Evolutionary conservation across 495 filamentous ascomycete species (phyloP), one percentile per base, ranked within the genome.

Genomic region (Antarctomyces pellizariae): DNA sequence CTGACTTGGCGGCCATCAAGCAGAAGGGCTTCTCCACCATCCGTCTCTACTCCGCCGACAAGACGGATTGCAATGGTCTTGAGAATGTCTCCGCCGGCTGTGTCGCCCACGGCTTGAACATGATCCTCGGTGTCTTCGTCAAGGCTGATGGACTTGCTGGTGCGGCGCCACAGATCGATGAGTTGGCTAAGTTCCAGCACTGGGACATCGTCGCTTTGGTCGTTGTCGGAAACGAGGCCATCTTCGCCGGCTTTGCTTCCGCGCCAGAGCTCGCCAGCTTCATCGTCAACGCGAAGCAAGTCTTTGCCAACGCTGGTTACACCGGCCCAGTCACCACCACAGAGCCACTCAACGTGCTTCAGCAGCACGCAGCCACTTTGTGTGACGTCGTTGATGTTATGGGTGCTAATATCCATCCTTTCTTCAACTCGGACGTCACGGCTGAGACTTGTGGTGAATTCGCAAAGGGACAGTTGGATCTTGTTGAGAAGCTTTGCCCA

Each of bases 41-140:
- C 49, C 84, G 84, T 49, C 54, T 91, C 49, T 92, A 95, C 70
- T 74, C 69, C 34, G n/a, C n/a, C n/a, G n/a, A n/a, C n/a, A n/a
- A n/a, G n/a, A 76, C 80, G 39, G 83, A 91, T 65, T 95, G 84
- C 62, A 59, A 56, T 46, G 66, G 64, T 34, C 77, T 93, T 21
- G 45, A 64, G 48, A 71, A 57, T 46, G 67, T 91, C 31, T 76
- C 75, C 34, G 45, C 52, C 8, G 69, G 75, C 30, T 65, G 60
- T 44, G 41, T 52, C 26, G 38, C 50, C 26, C 44, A 68, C 46
- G 67, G 68, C 26, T 44, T 95, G 22, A 71, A 67, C 39, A 52
- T 93, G 42, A 80, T 93, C 48, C 42, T 80, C 32, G 84, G 84
- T 50, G 54, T 93, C 57, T 89, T 67, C 62, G 71, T 95, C 47